These are phyloP conservation scores for Heliamphora pulchella DNA, from an alignment of 179 eudicot species.

Conservation along the genomic window DNA sequence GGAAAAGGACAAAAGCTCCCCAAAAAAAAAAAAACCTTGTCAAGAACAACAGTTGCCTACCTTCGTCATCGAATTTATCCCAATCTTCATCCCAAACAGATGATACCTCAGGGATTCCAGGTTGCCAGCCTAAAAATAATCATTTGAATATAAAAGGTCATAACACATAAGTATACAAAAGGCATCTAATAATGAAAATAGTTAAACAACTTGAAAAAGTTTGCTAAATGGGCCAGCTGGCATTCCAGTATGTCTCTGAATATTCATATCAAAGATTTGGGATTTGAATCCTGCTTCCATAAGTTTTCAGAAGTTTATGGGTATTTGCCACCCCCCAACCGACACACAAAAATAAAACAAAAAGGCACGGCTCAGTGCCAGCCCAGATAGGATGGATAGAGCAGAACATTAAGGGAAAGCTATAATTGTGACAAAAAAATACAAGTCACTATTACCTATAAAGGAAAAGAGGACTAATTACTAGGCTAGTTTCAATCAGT, in stretches of 20 bases:
- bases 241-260: not conserved
- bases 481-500: not conserved
- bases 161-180: not conserved
- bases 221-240: not conserved
- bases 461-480: not conserved
- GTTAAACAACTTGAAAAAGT: slow-evolving; percentile 8
- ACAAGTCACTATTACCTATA: not conserved
- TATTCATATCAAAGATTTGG: not conserved
- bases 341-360: not conserved
- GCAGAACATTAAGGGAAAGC: not conserved
- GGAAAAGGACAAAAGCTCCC: too few relatives aligned
- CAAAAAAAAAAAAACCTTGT: not conserved
- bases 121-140: slow-evolving; percentile 74
- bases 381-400: too few relatives aligned
- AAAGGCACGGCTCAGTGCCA: not conserved
- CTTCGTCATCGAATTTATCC: slow-evolving; percentile 99
- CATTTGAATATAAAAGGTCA: slow-evolving; percentile 15
- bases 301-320: not conserved
- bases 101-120: slow-evolving; percentile 81
- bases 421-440: not conserved
- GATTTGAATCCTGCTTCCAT: not conserved
- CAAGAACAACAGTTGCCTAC: slow-evolving; percentile 30
- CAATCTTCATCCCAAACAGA: slow-evolving; percentile 97
- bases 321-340: not conserved
- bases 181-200: not conserved